Evolutionary conservation across 306 rosid genomes (phyloP).

Genomic region (Dryas alaskensis): DNA sequence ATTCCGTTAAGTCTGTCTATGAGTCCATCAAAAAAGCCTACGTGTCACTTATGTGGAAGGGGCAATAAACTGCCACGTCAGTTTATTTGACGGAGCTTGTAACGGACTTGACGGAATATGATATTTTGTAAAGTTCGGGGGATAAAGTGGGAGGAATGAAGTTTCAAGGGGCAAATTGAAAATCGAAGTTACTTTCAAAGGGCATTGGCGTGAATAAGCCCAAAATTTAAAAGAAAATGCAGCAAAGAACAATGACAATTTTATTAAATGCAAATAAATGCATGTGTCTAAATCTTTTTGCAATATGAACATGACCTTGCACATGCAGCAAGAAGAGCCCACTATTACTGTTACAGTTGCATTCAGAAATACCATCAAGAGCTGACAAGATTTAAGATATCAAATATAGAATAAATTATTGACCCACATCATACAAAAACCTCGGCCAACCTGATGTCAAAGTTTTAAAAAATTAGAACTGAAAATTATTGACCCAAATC

Average conservation of each 20-base stretch:
- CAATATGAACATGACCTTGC: background rate
- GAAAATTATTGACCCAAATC: background rate
- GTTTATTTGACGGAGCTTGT: no score
- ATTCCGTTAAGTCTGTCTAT: no score
- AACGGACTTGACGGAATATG: no score
- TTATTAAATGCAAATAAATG: background rate
- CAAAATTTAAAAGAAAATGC: background rate
- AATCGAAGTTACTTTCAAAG: no score
- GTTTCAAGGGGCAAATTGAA: no score
- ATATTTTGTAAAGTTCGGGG: no score
- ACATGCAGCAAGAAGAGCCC: background rate
- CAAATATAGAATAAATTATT: background rate
- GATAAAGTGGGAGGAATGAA: no score
- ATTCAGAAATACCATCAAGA: background rate
- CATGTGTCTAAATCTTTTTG: background rate
- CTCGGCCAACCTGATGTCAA: background rate
- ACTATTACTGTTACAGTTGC: background rate
- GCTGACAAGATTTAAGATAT: background rate
- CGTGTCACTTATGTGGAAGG: no score
- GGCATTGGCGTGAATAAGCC: no score
- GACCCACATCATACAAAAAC: background rate
- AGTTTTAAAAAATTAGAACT: background rate
- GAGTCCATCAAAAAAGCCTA: no score
- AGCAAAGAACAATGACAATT: background rate
- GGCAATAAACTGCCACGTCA: no score